Percentiles rank a stretch among this genome's conserved stretches.
These are phyloP conservation scores for Lathyrus tuberosus DNA, from an alignment of 306 rosid genomes.

Conservation along the genomic window DNA sequence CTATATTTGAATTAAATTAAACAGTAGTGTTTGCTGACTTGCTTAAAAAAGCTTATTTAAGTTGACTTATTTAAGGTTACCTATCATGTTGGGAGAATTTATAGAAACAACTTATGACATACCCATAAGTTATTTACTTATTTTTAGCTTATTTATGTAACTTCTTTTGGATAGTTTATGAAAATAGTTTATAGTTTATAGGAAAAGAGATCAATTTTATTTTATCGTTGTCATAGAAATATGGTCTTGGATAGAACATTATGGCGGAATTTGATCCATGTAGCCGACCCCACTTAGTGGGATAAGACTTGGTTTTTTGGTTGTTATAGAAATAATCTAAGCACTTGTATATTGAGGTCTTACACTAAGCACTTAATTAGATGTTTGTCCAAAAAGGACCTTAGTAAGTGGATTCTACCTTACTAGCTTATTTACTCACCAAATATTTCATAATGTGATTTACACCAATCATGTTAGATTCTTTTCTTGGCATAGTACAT, in stretches of 20 bases:
- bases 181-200: no score
- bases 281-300: no score
- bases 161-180: not conserved
- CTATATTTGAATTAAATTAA: slow-evolving; percentile 13
- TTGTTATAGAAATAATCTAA: not conserved
- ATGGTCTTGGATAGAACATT: not conserved
- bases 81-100: not conserved
- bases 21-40: slow-evolving; percentile 11
- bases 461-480: not conserved
- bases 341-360: not conserved
- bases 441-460: slow-evolving; percentile 23
- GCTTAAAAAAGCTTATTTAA: not conserved
- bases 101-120: not conserved
- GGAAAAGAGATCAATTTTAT: not conserved
- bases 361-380: not conserved
- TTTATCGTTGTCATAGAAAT: not conserved
- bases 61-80: not conserved
- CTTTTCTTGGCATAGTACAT: not conserved
- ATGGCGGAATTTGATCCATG: no score
- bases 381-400: not conserved
- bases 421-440: slow-evolving; percentile 20
- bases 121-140: not conserved
- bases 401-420: slow-evolving; percentile 12
- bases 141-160: not conserved
- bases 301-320: no score